Conservation (phyloP, 441 rosid genomes). For the Pelargonium cotyledonis region DNA sequence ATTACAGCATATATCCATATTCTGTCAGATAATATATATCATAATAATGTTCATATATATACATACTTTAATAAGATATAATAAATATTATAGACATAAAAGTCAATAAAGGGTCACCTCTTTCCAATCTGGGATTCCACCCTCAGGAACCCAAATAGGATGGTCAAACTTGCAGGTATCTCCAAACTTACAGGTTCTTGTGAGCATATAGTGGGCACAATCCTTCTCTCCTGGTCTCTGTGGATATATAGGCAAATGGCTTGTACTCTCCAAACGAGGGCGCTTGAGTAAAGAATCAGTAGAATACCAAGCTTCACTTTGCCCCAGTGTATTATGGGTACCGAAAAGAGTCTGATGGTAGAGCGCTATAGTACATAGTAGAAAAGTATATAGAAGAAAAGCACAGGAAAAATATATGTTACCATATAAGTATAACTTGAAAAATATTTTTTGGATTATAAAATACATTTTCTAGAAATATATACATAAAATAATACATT, state of each 20-base stretch:
- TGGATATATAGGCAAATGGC: slow-evolving; percentile 78
- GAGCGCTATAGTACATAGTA: slow-evolving; percentile 78
- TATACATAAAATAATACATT: slow-evolving; percentile 11
- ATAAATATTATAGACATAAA: slow-evolving; percentile 35
- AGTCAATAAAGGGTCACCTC: slow-evolving; percentile 81
- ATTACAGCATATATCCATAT: slow-evolving; percentile 17
- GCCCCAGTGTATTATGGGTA: slow-evolving; percentile 78
- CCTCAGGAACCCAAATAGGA: slow-evolving; percentile 99
- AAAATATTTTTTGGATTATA: slow-evolving; percentile 18
- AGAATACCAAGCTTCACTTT: slow-evolving; percentile 89
- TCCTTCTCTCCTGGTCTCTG: slow-evolving; percentile 97
- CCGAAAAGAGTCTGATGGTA: slow-evolving; percentile 74
- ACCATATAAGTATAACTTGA: slow-evolving; percentile 27
- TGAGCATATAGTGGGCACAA: slow-evolving; percentile 98
- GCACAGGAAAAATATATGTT: slow-evolving; percentile 32
- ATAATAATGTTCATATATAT: slow-evolving; percentile 16
- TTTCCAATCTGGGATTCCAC: slow-evolving; percentile 99
- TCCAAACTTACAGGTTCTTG: slow-evolving; percentile 97
- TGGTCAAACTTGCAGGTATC: slow-evolving; percentile 98
- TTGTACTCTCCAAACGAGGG: slow-evolving; percentile 73
- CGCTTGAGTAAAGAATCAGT: slow-evolving; percentile 76
- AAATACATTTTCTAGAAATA: slow-evolving; percentile 17
- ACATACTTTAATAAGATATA: slow-evolving; percentile 22
- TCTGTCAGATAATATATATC: not conserved
- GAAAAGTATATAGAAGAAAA: slow-evolving; percentile 37